Base-by-base conservation (phyloP, 495 filamentous ascomycete species). In the Neurospora hispaniola region DNA sequence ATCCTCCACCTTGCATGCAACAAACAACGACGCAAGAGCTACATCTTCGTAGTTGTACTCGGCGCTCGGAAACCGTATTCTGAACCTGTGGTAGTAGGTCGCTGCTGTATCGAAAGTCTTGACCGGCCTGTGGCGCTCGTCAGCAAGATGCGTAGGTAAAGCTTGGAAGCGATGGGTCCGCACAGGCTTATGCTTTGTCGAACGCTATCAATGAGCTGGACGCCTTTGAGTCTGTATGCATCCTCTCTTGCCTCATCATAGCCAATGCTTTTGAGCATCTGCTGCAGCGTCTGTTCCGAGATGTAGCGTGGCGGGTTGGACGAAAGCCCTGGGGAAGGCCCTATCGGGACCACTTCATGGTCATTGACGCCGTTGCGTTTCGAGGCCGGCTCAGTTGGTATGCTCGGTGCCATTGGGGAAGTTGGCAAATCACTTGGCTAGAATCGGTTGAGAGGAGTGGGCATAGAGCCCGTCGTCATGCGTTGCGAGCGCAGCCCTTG, bases 1-100 rank as follows among this genome's bases (percentile, higher is more conserved):
- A 79, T 99, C 96, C 78, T 99, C 96, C 62, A 95, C 94, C 81
- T 99, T 99, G 87, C 95, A 98, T 43, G 94, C 94, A 20, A 92
- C 90, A 77, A 98, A 95, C 41, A 99, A 85, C 40, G 93, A 89
- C 14, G 96, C 94, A 0, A 94, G 88, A 4, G 94, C 93, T 5
- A 93, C 94, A 79, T 98, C 96, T 42, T 84, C 79, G 76, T 81
- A 87, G 74, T 82, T 83, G 80, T 94, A 94, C 73, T 93, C 92
- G 71, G 78, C 88, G 74, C 92, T 91, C 18, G 89, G 86, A 79
- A 94, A 93, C 7, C 89, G 84, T 42, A 98, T 85, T 27, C 94
- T 90, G 78, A 97, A 97, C 71, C 91, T 91, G 82, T 97, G 94
- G 81, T 94, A 97, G 76, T 96, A 96, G 14, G 90, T 88, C 59